Base-by-base conservation (phyloP, 805 yeast genomes). In the Wickerhamiella bombiphila region DNA sequence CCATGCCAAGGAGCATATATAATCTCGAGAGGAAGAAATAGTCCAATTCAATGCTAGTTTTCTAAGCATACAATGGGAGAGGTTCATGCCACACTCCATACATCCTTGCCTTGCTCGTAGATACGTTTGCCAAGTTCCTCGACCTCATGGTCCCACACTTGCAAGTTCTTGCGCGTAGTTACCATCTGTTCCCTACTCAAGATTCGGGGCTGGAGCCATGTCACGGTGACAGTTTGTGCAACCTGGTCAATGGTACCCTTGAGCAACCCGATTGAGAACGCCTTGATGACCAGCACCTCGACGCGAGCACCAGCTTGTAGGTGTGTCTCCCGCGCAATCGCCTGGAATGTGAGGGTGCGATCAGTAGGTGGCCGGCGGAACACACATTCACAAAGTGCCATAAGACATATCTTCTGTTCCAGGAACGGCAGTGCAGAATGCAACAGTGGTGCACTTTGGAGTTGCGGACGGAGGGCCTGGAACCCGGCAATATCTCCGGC, bases 171-270 rank as follows among this genome's bases (percentile, higher is more conserved):
- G 46, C 74, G 74, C 80, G 91, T 82, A 32, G 68, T 67, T 40
- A 66, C 70, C 41, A 88, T 79, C 65, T 91, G 98, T 32, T 71
- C 72, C 45, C 65, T 66, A 52, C 82, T 82, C 69, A 91, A 77
- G 39, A 85, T 81, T 52, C 97, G 70, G 42, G 98, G 97, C 65
- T 91, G 97, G 44, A 88, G 77, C 98, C 98, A 91, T 20, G 80
- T 74, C 34, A 91, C 75, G 24, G 78, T 74, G 40, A 91, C 80
- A 11, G 77, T 63, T 56, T 77, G 72, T 35, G 72, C 71, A 31
- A 85, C 81, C 62, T 91, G 93, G 56, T 91, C 93, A 49, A 91
- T 88, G 36, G 72, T 67, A n/a, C 98, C 98, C 57, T 74, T 74
- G 52, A 91, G 69, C 47, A 91, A 67, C 14, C 80, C 81, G 40